Conservation (phyloP, 2,329 filamentous ascomycete genomes). For the Cryphonectria radicalis region DNA sequence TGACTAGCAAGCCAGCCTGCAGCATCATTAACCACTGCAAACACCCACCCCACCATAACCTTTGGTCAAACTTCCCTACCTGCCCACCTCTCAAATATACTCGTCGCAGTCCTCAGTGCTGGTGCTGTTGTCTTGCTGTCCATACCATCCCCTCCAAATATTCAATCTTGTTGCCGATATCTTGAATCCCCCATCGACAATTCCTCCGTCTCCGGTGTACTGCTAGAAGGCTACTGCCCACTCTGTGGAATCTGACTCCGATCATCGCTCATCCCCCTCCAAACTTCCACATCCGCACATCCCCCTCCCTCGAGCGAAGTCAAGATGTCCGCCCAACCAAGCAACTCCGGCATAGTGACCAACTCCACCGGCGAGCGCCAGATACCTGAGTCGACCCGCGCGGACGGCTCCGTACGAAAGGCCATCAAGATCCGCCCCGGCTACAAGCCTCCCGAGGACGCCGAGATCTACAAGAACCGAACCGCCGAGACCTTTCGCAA, state of each 20-base stretch:
- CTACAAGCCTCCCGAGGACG: slow-evolving; percentile 91
- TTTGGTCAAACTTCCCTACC: slow-evolving; percentile 10
- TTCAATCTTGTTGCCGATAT: neutral
- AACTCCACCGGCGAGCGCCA: slow-evolving; percentile 82
- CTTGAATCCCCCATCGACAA: neutral
- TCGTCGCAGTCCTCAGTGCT: neutral
- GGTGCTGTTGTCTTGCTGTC: neutral
- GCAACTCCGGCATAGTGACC: slow-evolving; percentile 76
- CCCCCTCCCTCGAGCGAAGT: neutral
- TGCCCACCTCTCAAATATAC: neutral
- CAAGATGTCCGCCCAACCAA: slow-evolving; percentile 53
- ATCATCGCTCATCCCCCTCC: neutral
- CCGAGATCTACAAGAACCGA: slow-evolving; percentile 94
- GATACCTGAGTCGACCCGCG: slow-evolving; percentile 83
- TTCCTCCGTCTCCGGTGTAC: neutral
- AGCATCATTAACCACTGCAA: neutral
- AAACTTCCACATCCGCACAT: neutral
- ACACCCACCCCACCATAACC: slow-evolving; percentile 16
- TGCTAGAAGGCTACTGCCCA: neutral
- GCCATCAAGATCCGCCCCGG: slow-evolving; percentile 94
- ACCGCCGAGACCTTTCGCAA: slow-evolving; percentile 85
- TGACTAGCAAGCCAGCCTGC: neutral
- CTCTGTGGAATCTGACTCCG: neutral
- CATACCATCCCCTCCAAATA: neutral
- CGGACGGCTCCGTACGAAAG: slow-evolving; percentile 89